A percentile compares a stretch with the other conserved stretches of the same genome.
Evolutionary conservation across 2,329 filamentous ascomycete species (phyloP).

Genomic region (Stylonectria norvegica): DNA sequence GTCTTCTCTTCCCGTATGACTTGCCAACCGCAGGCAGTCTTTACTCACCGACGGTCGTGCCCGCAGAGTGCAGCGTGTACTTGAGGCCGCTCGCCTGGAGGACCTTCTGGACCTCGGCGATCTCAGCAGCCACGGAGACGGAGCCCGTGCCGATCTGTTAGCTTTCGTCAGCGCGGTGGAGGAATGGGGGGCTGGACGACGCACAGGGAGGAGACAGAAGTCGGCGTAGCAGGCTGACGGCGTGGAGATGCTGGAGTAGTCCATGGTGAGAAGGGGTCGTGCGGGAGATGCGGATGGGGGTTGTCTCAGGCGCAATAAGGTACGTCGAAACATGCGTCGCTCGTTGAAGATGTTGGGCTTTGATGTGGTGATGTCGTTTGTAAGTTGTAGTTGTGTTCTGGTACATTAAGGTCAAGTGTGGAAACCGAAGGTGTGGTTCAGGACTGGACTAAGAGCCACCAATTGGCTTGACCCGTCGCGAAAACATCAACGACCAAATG

Average conservation of each 20-base stretch:
- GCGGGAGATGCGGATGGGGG: background rate
- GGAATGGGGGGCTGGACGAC: slow-evolving; percentile 24
- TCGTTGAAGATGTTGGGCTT: no score
- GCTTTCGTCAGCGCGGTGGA: background rate
- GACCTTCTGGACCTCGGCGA: slow-evolving; percentile 84
- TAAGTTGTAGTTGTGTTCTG: no score
- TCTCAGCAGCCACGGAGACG: slow-evolving; percentile 73
- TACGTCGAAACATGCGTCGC: no score
- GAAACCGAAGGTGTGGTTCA: no score
- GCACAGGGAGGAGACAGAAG: slow-evolving; percentile 83
- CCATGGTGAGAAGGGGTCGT: slow-evolving; percentile 26
- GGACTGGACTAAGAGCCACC: no score
- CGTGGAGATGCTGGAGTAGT: slow-evolving; percentile 55
- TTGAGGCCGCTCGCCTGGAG: slow-evolving; percentile 76
- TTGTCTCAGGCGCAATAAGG: background rate
- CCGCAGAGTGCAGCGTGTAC: slow-evolving; percentile 89
- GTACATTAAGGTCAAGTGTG: no score
- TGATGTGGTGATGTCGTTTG: no score
- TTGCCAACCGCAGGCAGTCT: slow-evolving; percentile 11
- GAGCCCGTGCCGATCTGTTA: slow-evolving; percentile 72
- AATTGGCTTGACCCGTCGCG: no score
- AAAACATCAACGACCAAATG: no score
- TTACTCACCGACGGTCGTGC: slow-evolving; percentile 80
- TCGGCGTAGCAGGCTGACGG: slow-evolving; percentile 78
- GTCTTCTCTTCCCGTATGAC: no score